These are phyloP conservation scores for Cupressus sempervirens DNA, from an alignment of 75 land plant species.

Conservation along the genomic window DNA sequence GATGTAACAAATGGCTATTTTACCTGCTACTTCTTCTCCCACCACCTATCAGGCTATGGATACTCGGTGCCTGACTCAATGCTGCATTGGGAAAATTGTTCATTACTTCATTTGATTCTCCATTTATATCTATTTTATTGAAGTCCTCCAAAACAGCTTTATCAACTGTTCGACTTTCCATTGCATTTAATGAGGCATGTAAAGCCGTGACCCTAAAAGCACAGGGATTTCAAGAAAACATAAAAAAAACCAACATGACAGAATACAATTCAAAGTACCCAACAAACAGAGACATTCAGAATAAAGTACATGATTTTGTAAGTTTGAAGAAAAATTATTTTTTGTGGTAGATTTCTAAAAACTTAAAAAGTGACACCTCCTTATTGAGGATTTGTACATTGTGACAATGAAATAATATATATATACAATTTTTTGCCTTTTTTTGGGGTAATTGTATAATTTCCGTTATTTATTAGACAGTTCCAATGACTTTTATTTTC, in stretches of 20 bases:
- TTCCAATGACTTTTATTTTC: neutral
- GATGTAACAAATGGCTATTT: neutral
- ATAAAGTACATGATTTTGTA: neutral
- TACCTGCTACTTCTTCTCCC: slow-evolving; percentile 12
- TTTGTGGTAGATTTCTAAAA: neutral
- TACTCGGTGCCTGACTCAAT: slow-evolving; percentile 7
- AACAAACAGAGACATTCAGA: neutral
- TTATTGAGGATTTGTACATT: neutral
- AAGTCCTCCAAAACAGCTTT: neutral
- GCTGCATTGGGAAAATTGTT: neutral
- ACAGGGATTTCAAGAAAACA: slow-evolving; percentile 7
- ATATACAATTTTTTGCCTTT: neutral
- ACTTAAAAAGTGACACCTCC: neutral
- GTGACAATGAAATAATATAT: neutral
- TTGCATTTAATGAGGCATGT: slow-evolving; percentile 4
- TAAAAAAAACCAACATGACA: neutral
- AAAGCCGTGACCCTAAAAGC: neutral
- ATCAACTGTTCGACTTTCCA: neutral
- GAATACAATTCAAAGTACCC: neutral
- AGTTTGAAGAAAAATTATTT: neutral
- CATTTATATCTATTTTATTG: slow-evolving; percentile 1
- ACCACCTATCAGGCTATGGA: neutral
- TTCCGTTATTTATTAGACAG: neutral
- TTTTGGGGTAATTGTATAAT: neutral
- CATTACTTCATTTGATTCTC: neutral